These are phyloP conservation scores for Fraxinus sp. DNA, from an alignment of 305 asterid species.

Conservation along the genomic window DNA sequence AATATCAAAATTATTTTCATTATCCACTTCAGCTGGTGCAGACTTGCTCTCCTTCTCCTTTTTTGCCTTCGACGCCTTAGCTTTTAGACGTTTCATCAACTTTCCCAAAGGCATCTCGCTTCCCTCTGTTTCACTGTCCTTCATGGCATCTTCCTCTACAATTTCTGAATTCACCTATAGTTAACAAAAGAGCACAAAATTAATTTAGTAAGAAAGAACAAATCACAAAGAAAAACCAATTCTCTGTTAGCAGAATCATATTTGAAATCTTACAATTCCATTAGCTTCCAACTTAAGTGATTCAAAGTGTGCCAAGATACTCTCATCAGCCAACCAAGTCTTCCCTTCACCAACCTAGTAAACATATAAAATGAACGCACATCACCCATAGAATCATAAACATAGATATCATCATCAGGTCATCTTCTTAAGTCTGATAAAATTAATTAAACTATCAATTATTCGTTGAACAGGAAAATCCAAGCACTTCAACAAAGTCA, in stretches of 20 bases:
- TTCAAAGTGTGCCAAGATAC: constrained; percentile 66
- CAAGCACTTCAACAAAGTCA: neutral
- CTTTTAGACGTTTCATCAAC: constrained; percentile 82
- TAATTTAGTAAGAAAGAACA: constrained; percentile 24
- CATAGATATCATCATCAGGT: constrained; percentile 20
- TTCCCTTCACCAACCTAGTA: constrained; percentile 62
- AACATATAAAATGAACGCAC: neutral
- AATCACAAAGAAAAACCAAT: constrained; percentile 5
- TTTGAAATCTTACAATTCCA: constrained; percentile 58
- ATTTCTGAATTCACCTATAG: constrained; percentile 58
- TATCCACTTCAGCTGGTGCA: constrained; percentile 41
- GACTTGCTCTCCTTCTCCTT: constrained; percentile 64
- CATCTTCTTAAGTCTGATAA: neutral
- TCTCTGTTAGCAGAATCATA: neutral
- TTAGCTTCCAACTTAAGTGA: constrained; percentile 76
- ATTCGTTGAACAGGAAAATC: constrained; percentile 3
- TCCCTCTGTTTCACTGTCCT: constrained; percentile 91
- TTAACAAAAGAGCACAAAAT: constrained; percentile 24
- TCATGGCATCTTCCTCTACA: constrained; percentile 69
- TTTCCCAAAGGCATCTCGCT: constrained; percentile 92
- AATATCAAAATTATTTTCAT: constrained; percentile 66
- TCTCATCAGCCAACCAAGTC: constrained; percentile 94
- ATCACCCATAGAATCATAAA: neutral
- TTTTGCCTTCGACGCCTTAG: constrained; percentile 74
- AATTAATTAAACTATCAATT: constrained; percentile 8